Evolutionary conservation across 176 grass and related monocot genomes (phyloP), one percentile per base, ranked within the genome.

Genomic region (Chloris gayana): DNA sequence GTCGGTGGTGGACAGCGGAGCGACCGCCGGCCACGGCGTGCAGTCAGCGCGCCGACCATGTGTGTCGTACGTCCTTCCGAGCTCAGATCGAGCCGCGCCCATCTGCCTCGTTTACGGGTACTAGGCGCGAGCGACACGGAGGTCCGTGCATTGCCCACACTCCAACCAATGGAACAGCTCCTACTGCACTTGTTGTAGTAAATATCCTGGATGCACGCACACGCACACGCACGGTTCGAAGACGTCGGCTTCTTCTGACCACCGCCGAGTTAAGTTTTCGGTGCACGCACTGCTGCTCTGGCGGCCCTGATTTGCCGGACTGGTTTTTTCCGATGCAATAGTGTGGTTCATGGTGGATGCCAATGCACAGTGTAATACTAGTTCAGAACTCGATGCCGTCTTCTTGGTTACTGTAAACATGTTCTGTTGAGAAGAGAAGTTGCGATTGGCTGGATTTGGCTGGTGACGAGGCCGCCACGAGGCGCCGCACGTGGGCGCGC

Each of bases 21-120:
- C 19, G 5, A 32, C 8, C 57, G 58, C 44, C 84, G 84, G 53
- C 62, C 84, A 69, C 22, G 49, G 62, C 77, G 11, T 68, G 77
- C 61, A 6, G 63, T 18, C 45, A 27, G 64, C 37, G 77, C 69
- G 39, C 85, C 70, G 62, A 70, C 73, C 82, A 62, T 42, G 15
- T 14, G 25, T 27, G 73, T 15, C 33, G 44, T 41, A 33, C 11
- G 14, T 24, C 7, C 67, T 15, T 27, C 9, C 7, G 67, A 45
- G 9, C 32, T 33, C n/a, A 9, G 68, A 62, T 72, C 17, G 68
- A 69, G 38, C 6, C 17, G 50, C 56, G 62, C 21, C 13, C 45
- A 1, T 67, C 64, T 24, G 1, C 45, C 1, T 11, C 10, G 5
- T 18, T 13, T 12, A 63, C 30, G 27, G 60, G 60, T 31, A n/a